Percentiles rank a stretch among this genome's conserved stretches.
Evolutionary conservation across 805 yeast species (phyloP).

Genomic region (Teunomyces barrocoloradensis): DNA sequence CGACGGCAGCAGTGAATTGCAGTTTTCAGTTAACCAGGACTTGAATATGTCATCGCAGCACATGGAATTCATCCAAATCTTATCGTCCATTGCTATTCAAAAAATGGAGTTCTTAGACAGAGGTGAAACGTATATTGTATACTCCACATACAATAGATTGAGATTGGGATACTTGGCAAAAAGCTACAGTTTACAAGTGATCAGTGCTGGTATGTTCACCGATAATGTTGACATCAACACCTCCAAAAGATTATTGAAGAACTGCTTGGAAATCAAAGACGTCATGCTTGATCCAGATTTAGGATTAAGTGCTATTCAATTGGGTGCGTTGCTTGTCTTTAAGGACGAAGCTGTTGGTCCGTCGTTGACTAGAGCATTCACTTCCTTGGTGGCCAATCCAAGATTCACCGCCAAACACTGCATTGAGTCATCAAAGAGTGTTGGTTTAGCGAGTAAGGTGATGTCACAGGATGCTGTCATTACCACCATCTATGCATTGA

Average conservation of each 20-base stretch:
- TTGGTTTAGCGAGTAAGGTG: conserved; percentile 65
- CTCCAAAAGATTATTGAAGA: conserved; percentile 46
- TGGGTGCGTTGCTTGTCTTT: conserved; percentile 54
- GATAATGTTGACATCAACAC: conserved; percentile 44
- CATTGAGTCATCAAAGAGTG: conserved; percentile 49
- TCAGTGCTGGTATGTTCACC: conserved; percentile 52
- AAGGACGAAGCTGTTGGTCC: conserved; percentile 39
- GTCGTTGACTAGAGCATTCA: conserved; percentile 41
- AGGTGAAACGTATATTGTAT: conserved; percentile 55
- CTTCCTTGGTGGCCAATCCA: conserved; percentile 56
- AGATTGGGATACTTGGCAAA: conserved; percentile 54
- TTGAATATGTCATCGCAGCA: conserved; percentile 20
- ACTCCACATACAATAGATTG: conserved; percentile 48
- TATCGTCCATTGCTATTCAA: conserved; percentile 34
- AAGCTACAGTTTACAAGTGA: conserved; percentile 55
- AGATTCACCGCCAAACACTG: conserved; percentile 48
- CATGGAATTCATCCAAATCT: conserved; percentile 23
- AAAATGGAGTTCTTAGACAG: conserved; percentile 51
- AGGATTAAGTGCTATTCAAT: conserved; percentile 49
- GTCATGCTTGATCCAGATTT: conserved; percentile 53
- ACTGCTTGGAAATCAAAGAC: conserved; percentile 50
- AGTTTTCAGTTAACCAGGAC: background rate
- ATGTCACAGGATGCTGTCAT: conserved; percentile 80
- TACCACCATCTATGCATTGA: conserved; percentile 78
- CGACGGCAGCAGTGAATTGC: background rate